Conservation (phyloP, 2,329 filamentous ascomycete genomes). For the Aureobasidium subglaciale region DNA sequence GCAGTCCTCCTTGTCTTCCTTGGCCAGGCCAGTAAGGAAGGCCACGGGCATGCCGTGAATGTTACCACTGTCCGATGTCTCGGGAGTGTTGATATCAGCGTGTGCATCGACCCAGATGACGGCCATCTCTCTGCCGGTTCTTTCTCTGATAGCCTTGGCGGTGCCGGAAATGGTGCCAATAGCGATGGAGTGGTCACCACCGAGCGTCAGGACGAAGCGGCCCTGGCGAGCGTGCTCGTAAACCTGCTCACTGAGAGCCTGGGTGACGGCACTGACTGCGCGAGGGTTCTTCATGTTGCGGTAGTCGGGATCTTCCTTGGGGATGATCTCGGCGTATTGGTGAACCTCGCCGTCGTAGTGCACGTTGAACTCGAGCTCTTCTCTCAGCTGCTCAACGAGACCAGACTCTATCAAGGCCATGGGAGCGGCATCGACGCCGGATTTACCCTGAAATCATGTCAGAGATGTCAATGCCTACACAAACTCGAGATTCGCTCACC, state of each 20-base stretch:
- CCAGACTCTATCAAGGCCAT: constrained; percentile 82
- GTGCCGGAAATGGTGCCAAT: constrained; percentile 88
- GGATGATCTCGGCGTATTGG: constrained; percentile 69
- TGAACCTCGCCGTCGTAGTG: constrained; percentile 78
- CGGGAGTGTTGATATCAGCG: constrained; percentile 94
- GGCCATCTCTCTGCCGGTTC: constrained; percentile 74
- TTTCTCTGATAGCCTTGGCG: constrained; percentile 77
- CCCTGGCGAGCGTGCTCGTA: constrained; percentile 79
- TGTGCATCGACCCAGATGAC: constrained; percentile 99
- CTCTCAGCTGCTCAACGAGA: constrained; percentile 71
- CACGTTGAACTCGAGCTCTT: constrained; percentile 83
- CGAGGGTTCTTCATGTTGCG: constrained; percentile 92
- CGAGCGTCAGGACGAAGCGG: constrained; percentile 83
- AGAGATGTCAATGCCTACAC: not conserved
- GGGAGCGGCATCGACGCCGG: constrained; percentile 85
- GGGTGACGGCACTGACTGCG: constrained; percentile 77
- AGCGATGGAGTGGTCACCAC: constrained; percentile 93
- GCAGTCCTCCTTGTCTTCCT: constrained; percentile 65
- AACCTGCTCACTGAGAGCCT: constrained; percentile 72
- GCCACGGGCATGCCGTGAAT: constrained; percentile 97
- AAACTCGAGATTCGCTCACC: constrained; percentile 43
- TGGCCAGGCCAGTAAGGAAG: constrained; percentile 80
- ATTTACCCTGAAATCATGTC: constrained; percentile 60
- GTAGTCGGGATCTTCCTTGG: constrained; percentile 66
- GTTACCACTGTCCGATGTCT: constrained; percentile 83